Conservation (phyloP, 2,329 filamentous ascomycete species). For the Monosporascus sp. region DNA sequence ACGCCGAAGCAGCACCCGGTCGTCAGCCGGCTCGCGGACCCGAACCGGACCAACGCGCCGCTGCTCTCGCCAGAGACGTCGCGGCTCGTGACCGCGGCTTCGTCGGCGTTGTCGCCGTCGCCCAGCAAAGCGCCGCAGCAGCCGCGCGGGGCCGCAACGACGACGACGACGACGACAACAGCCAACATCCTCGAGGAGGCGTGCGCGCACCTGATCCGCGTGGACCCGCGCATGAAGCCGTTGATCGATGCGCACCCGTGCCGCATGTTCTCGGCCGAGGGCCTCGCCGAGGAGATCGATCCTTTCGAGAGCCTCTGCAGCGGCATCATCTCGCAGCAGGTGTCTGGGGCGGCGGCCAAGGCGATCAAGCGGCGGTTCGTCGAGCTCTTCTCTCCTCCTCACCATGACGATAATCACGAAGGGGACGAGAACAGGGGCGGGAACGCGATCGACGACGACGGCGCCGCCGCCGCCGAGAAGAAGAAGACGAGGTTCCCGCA, state of each 20-base stretch:
- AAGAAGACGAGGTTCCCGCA: constrained; percentile 56
- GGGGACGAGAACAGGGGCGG: constrained; percentile 15
- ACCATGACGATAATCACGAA: constrained; percentile 21
- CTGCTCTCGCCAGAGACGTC: constrained; percentile 68
- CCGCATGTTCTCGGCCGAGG: constrained; percentile 72
- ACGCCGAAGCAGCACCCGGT: constrained; percentile 35
- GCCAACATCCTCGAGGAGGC: constrained; percentile 70
- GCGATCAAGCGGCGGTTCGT: constrained; percentile 87
- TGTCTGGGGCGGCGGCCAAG: constrained; percentile 84
- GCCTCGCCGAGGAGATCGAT: constrained; percentile 78
- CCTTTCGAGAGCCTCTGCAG: constrained; percentile 79
- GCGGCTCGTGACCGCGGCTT: constrained; percentile 51
- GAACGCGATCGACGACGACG: constrained; percentile 7
- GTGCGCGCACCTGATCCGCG: constrained; percentile 64
- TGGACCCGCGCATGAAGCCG: constrained; percentile 66
- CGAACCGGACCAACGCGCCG: constrained; percentile 62
- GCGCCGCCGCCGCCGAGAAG: constrained; percentile 1
- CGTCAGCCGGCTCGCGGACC: constrained; percentile 54
- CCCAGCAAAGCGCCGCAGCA: constrained; percentile 38
- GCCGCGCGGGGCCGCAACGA: constrained; percentile 23
- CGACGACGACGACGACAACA: constrained; percentile 50
- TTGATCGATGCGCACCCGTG: constrained; percentile 74
- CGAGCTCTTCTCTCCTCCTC: constrained; percentile 52
- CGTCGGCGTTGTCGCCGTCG: constrained; percentile 39
- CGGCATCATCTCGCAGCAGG: constrained; percentile 94